phyloP scores from a whole-genome alignment of 2,329 filamentous ascomycete species.

The Aspergillus vadensis region DNA sequence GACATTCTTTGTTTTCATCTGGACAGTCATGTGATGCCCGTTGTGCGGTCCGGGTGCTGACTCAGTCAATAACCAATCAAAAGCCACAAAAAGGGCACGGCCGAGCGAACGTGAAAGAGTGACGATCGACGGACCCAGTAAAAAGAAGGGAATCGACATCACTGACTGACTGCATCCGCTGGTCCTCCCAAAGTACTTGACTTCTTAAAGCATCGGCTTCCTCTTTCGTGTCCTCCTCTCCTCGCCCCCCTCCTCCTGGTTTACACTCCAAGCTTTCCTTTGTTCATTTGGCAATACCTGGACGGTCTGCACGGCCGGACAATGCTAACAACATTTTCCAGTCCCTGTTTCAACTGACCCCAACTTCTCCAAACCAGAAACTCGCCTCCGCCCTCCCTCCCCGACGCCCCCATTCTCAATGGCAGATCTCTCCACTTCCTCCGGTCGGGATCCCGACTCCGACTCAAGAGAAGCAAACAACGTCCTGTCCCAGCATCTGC shows the following conservation, averaged over 20 bases:
- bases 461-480: constrained; percentile 21
- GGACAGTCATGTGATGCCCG: no score
- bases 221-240: not conserved
- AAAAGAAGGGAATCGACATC: no score
- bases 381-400: not conserved
- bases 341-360: not conserved
- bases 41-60: no score
- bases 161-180: not conserved
- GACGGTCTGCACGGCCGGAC: not conserved
- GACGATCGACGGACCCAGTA: no score
- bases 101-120: no score
- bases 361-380: not conserved
- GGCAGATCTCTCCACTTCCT: constrained; percentile 35
- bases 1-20: no score
- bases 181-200: not conserved
- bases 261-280: not conserved
- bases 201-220: no score
- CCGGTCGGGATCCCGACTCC: constrained; percentile 3
- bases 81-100: no score
- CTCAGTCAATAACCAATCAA: no score
- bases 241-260: not conserved
- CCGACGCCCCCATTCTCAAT: constrained; percentile 6
- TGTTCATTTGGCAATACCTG: not conserved
- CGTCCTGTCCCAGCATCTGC: constrained; percentile 24
- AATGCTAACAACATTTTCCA: not conserved